Evolutionary conservation across 768 basidiomycete genomes (phyloP), one percentile per base, ranked within the genome.

Genomic region (Collybiopsis confluens): DNA sequence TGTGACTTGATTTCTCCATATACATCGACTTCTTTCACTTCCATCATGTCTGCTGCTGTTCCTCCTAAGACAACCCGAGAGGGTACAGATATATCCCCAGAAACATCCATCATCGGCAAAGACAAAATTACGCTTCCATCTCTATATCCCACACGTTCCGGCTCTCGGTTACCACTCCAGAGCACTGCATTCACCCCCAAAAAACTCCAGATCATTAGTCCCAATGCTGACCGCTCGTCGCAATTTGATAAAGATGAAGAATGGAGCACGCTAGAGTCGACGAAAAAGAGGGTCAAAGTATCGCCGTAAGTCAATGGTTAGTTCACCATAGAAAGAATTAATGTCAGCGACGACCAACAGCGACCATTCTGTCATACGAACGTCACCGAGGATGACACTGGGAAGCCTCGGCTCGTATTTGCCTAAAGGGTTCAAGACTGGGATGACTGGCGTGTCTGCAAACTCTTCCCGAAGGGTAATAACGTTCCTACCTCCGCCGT

Each of bases 401-500:
- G 40, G 50, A 45, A n/a, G 44, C 21, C 23, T 45, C 18, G 37
- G 49, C 15, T 8, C 28, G 26, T 13, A 28, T 18, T 27, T 20
- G 16, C 21, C 20, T 15, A 51, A 55, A 15, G 41, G 58, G 41
- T 38, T 9, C 26, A 61, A 60, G 36, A 58, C 56, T 2, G 63
- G 65, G 16, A 64, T 65, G 36, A 58, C 56, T 2, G 63, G 65
- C 13, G 63, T 65, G 59, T 47, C 55, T 20, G 60, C 63, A 9
- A 61, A 59, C 2, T 65, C 63, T 10, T 36, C 54, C n/a, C 54
- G 52, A n/a, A 60, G 64, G 18, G 65, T 66, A 8, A 58, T 66
- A 16, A 62, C 60, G 1, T 66, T 61, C 30, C 53, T 66, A 9
- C 65, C 65, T 16, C 64, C 65, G 24, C 65, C 65, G 21, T 13